Percentiles rank a stretch among this genome's conserved stretches.
Evolutionary conservation across 2,329 filamentous ascomycete species (phyloP).

Genomic region (Cercospora citrullina): DNA sequence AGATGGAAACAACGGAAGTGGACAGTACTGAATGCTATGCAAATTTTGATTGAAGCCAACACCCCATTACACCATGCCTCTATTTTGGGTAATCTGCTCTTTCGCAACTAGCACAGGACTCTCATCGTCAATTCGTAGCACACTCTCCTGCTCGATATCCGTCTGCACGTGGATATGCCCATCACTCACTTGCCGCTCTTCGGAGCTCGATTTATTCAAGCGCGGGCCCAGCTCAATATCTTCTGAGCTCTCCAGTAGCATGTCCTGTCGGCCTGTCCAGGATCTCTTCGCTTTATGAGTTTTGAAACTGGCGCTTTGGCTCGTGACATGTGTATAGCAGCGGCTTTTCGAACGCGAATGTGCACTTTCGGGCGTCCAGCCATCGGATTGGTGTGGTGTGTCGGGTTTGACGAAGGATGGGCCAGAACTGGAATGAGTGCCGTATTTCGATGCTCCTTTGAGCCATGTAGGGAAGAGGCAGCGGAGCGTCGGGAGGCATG

Average conservation of each 20-base stretch:
- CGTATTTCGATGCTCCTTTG: background rate
- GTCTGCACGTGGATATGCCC: slow-evolving; percentile 24
- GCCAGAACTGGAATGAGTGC: background rate
- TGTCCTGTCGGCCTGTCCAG: slow-evolving; percentile 1
- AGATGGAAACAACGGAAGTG: background rate
- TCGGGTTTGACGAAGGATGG: slow-evolving; percentile 1
- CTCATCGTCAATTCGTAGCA: background rate
- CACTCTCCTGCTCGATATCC: slow-evolving; percentile 22
- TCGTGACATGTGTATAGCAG: slow-evolving; percentile 1
- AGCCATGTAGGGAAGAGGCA: slow-evolving; percentile 40
- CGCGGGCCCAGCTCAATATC: slow-evolving; percentile 18
- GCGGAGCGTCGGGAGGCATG: slow-evolving; percentile 41
- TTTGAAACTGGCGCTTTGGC: slow-evolving; percentile 2
- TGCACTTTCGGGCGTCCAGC: background rate
- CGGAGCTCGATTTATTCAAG: background rate
- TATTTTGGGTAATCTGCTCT: background rate
- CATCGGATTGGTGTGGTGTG: background rate
- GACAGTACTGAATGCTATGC: background rate
- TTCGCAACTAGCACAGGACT: background rate
- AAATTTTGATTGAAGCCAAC: background rate
- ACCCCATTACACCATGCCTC: background rate
- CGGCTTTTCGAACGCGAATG: slow-evolving; percentile 1
- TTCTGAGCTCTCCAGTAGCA: slow-evolving; percentile 11
- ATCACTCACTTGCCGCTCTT: background rate
- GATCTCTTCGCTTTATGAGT: background rate